Evolutionary conservation across 2,329 filamentous ascomycete species (phyloP), one percentile per base, ranked within the genome.

Genomic region (Epichloe sp.): DNA sequence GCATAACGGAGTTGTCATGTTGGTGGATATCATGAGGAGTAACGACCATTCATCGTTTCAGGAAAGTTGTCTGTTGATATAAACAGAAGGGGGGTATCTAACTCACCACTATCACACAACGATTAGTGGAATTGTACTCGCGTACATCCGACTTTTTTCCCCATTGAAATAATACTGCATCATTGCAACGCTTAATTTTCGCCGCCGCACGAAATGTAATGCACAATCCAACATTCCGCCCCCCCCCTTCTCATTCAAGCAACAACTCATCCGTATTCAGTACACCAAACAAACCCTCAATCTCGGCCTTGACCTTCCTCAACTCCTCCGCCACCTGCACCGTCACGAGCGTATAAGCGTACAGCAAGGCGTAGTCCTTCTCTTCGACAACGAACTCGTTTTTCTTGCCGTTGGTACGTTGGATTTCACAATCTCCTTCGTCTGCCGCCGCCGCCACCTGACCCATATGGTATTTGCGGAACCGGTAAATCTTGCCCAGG

Each of bases 321-420:
- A 86, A 67, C 65, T 85, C 82, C 50, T 80, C 79, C 1, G 80
- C 79, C 21, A 86, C 75, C 65, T 84, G 80, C 43, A 79, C 76
- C 7, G 82, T 84, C 46, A 85, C 80, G 44, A 86, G 69, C 3
- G 79, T 88, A 69, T 95, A 98, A 17, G 91, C 90, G 69, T 97
- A 98, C 43, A 97, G 69, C 57, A 97, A 71, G 56, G 91, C 89
- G 65, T 93, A 97, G 63, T 98, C 93, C 55, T 80, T 79, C 64
- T 90, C 86, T 56, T 81, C 82, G 1, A 82, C 74, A 15, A 65
- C 60, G 14, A 72, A 63, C 34, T 17, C 36, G 10, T 12, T 37
- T 17, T 26, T 40, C 8, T 47, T 47, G 36, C 64, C 56, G 12
- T 59, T 55, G 7, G 60, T 52, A 42, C 48, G 43, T 59, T 5